Percentiles rank a stretch among this genome's conserved stretches.
phyloP scores from a whole-genome alignment of 805 yeast genomes.

The Schwanniomyces polymorphus region DNA sequence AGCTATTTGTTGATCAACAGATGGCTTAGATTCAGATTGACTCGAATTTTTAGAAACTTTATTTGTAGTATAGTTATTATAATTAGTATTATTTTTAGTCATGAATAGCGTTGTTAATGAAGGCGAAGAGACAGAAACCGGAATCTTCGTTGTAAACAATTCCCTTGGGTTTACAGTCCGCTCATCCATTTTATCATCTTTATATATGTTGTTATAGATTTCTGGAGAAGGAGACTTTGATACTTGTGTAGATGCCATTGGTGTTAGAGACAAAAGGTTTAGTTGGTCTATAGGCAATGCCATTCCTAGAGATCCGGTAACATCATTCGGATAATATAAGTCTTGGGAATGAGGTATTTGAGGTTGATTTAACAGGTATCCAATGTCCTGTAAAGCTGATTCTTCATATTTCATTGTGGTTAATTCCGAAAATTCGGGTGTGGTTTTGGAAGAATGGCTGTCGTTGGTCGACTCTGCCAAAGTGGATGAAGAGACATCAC shows the following conservation, averaged over 20 bases:
- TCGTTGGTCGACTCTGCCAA: slow-evolving; percentile 3
- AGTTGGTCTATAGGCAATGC: slow-evolving; percentile 24
- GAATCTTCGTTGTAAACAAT: slow-evolving; percentile 14
- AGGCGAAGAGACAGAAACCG: slow-evolving; percentile 9
- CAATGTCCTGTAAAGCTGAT: background rate
- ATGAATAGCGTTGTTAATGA: slow-evolving; percentile 11
- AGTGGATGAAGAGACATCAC: slow-evolving; percentile 5
- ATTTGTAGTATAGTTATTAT: slow-evolving; percentile 1
- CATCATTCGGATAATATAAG: background rate
- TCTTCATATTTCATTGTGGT: slow-evolving; percentile 1
- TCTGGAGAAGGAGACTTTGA: slow-evolving; percentile 18
- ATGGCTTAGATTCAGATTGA: background rate
- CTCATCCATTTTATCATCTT: slow-evolving; percentile 11
- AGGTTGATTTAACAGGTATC: background rate
- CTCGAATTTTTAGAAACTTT: slow-evolving; percentile 1
- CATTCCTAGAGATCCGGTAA: slow-evolving; percentile 1
- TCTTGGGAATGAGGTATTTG: background rate
- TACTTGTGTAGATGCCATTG: slow-evolving; percentile 5
- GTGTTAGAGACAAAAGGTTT: slow-evolving; percentile 20
- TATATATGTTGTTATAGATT: slow-evolving; percentile 2
- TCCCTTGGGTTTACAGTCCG: slow-evolving; percentile 35
- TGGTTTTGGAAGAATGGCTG: slow-evolving; percentile 4
- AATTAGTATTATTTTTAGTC: slow-evolving; percentile 1
- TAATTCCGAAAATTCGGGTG: slow-evolving; percentile 5
- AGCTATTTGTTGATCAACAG: slow-evolving; percentile 2